These are phyloP conservation scores for Helotiales sp. DNA, from an alignment of 2,329 filamentous ascomycete genomes.

Conservation along the genomic window DNA sequence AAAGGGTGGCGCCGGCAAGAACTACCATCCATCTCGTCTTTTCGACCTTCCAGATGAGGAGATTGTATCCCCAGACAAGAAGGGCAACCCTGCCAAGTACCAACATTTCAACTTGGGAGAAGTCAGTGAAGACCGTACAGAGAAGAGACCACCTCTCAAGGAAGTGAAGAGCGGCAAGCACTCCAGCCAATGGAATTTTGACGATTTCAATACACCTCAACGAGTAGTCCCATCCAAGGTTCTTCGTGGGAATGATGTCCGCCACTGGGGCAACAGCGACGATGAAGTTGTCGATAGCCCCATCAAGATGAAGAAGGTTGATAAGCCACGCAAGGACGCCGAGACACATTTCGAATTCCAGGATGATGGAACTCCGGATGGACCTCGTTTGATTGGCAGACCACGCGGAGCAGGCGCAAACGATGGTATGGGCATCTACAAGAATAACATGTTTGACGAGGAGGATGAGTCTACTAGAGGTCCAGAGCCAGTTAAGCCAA, in stretches of 20 bases:
- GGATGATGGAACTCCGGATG: constrained; percentile 70
- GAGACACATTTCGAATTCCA: constrained; percentile 83
- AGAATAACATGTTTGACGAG: constrained; percentile 71
- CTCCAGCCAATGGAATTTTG: constrained; percentile 81
- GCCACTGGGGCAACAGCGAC: constrained; percentile 80
- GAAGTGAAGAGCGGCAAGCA: constrained; percentile 63
- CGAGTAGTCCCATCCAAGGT: constrained; percentile 68
- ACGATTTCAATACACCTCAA: constrained; percentile 83
- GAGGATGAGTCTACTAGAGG: constrained; percentile 40
- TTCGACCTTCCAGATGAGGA: constrained; percentile 65
- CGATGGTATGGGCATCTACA: constrained; percentile 73
- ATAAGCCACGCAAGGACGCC: constrained; percentile 77
- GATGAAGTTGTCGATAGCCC: constrained; percentile 63
- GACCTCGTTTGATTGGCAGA: constrained; percentile 52
- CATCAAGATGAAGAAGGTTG: constrained; percentile 60
- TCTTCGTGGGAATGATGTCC: constrained; percentile 68
- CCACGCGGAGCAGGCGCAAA: constrained; percentile 65
- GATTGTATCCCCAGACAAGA: constrained; percentile 50
- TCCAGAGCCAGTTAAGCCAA: constrained; percentile 35
- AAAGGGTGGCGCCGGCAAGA: constrained; percentile 63
- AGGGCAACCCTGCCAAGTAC: constrained; percentile 78
- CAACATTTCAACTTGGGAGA: constrained; percentile 85
- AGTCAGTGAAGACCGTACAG: constrained; percentile 49
- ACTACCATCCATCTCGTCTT: constrained; percentile 66
- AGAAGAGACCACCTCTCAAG: constrained; percentile 33